These are phyloP conservation scores for Backusella sp. DNA, from an alignment of 192 early-diverging fungal species.

Conservation along the genomic window DNA sequence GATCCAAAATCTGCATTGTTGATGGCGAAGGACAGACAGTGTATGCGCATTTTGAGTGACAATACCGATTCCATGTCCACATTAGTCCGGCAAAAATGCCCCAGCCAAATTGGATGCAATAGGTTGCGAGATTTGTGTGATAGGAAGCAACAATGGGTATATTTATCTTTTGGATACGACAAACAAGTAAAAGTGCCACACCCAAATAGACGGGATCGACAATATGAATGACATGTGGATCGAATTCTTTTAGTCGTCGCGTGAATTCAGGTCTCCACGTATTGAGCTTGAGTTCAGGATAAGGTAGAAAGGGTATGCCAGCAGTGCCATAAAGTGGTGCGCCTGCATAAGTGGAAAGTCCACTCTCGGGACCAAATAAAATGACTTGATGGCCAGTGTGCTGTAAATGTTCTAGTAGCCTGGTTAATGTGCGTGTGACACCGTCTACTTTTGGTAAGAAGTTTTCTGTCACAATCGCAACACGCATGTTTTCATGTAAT, in stretches of 20 bases:
- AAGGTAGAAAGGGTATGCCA: slow-evolving; percentile 35
- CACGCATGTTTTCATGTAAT: slow-evolving; percentile 9
- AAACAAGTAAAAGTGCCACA: slow-evolving; percentile 17
- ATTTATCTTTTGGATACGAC: not conserved
- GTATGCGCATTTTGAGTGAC: slow-evolving; percentile 26
- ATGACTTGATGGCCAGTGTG: slow-evolving; percentile 25
- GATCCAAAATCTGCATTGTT: slow-evolving; percentile 24
- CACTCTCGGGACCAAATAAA: slow-evolving; percentile 34
- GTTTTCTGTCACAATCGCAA: slow-evolving; percentile 34
- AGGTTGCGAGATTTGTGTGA: slow-evolving; percentile 35
- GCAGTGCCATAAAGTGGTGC: slow-evolving; percentile 32
- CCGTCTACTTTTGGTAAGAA: slow-evolving; percentile 41
- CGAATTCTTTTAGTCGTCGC: slow-evolving; percentile 21
- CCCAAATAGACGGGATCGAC: slow-evolving; percentile 40
- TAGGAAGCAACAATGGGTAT: slow-evolving; percentile 37
- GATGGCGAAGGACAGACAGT: slow-evolving; percentile 37
- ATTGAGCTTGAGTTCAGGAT: slow-evolving; percentile 38
- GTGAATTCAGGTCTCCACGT: slow-evolving; percentile 34
- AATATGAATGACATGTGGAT: slow-evolving; percentile 35
- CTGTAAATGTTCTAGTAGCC: slow-evolving; percentile 33
- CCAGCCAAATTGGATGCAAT: slow-evolving; percentile 36
- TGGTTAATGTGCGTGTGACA: slow-evolving; percentile 36
- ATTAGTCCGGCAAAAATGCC: slow-evolving; percentile 29
- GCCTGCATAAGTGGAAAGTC: slow-evolving; percentile 25
- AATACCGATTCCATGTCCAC: slow-evolving; percentile 38